Percentiles rank a stretch among this genome's conserved stretches.
phyloP scores from a whole-genome alignment of 2,329 filamentous ascomycete genomes.

The Bipolaris oryzae region DNA sequence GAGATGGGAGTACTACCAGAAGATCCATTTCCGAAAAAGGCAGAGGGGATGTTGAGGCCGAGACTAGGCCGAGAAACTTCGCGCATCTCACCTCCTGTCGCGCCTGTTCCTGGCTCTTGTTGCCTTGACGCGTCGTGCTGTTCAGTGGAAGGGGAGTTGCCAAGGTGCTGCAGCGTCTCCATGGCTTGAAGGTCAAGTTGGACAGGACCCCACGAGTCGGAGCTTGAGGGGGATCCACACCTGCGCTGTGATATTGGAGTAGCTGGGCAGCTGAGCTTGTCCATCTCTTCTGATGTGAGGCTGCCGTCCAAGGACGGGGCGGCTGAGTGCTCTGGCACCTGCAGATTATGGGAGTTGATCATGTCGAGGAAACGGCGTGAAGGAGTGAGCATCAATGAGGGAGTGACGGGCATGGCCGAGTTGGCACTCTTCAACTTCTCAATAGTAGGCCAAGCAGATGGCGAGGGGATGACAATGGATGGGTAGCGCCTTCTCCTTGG shows the following conservation, averaged over 20 bases:
- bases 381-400: conserved; percentile 68
- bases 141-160: conserved; percentile 44
- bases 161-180: conserved; percentile 76
- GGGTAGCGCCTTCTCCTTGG: conserved; percentile 59
- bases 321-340: conserved; percentile 75
- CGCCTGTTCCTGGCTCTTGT: conserved; percentile 41
- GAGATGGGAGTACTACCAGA: conserved; percentile 68
- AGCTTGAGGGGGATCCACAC: conserved; percentile 54
- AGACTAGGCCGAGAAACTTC: conserved; percentile 61
- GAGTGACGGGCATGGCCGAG: conserved; percentile 56
- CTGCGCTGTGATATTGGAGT: conserved; percentile 67
- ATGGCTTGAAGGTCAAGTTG: conserved; percentile 79
- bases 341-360: conserved; percentile 63
- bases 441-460: conserved; percentile 62
- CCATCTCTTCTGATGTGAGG: conserved; percentile 84
- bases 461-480: conserved; percentile 64
- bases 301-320: conserved; percentile 91
- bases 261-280: conserved; percentile 79
- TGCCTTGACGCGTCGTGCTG: conserved; percentile 29
- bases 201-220: conserved; percentile 66
- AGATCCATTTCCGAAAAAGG: conserved; percentile 43
- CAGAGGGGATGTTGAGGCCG: conserved; percentile 35
- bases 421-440: conserved; percentile 61
- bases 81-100: conserved; percentile 66
- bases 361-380: conserved; percentile 76